Evolutionary conservation across 805 yeast species (phyloP).

Genomic region (Kluyveromyces aestuarii): DNA sequence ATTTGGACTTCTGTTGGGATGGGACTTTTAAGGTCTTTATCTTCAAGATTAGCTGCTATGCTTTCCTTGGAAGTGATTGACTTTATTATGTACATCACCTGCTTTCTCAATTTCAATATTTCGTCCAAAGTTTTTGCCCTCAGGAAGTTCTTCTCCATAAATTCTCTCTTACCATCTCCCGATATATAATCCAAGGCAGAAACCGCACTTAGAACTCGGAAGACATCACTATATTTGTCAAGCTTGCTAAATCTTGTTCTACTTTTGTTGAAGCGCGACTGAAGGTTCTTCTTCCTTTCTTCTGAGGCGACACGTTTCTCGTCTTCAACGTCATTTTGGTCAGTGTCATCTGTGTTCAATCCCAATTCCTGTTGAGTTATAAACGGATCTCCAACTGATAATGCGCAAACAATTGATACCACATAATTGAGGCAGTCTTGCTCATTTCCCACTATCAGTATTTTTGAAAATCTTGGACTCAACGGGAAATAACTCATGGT

Average conservation of each 20-base stretch:
- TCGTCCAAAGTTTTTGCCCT: slow-evolving; percentile 81
- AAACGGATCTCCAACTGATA: slow-evolving; percentile 92
- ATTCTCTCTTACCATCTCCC: slow-evolving; percentile 33
- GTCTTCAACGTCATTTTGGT: slow-evolving; percentile 24
- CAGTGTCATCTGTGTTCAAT: slow-evolving; percentile 24
- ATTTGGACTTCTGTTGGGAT: slow-evolving; percentile 66
- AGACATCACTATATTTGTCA: slow-evolving; percentile 67
- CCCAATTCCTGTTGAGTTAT: slow-evolving; percentile 69
- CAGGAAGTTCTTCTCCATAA: slow-evolving; percentile 54
- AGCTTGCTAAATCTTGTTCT: slow-evolving; percentile 53
- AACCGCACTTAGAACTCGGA: slow-evolving; percentile 67
- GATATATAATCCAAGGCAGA: slow-evolving; percentile 82
- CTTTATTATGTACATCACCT: slow-evolving; percentile 66
- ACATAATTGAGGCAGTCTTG: slow-evolving; percentile 76
- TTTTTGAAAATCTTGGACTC: slow-evolving; percentile 87
- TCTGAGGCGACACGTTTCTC: slow-evolving; percentile 20
- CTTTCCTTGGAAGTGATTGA: slow-evolving; percentile 51
- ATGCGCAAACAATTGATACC: slow-evolving; percentile 84
- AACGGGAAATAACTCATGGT: slow-evolving; percentile 88
- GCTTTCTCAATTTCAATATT: slow-evolving; percentile 69
- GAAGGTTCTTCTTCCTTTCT: slow-evolving; percentile 33
- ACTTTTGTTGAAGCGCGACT: slow-evolving; percentile 49
- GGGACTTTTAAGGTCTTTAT: slow-evolving; percentile 42
- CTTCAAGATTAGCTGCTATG: slow-evolving; percentile 40
- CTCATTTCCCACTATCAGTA: slow-evolving; percentile 82